Evolutionary conservation across 306 rosid species (phyloP), one percentile per base, ranked within the genome.

Genomic region (Prunus armeniaca): DNA sequence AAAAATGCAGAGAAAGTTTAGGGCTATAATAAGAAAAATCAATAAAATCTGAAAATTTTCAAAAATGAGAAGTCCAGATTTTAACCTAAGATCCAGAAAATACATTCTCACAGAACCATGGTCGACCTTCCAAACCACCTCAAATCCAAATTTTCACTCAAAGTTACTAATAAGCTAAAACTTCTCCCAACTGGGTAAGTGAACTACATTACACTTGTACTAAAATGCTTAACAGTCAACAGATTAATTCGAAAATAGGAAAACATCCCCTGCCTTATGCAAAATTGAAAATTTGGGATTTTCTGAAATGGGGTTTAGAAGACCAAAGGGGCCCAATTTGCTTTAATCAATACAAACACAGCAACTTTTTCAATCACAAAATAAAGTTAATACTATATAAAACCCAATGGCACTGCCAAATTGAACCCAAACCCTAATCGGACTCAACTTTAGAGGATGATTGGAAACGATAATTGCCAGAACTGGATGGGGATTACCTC

Each of bases 401-500:
- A 41, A 12, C 45, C 54, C 43, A 72, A 20, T 65, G 55, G 28
- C 47, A 54, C 2, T 30, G 34, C 9, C 46, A 50, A 64, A 34
- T 77, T 10, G 71, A 82, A 66, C 18, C 18, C 50, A 55, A 54
- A 19, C 27, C 61, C 28, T 20, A 50, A 58, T 38, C 14, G 22
- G 27, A 27, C 12, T 62, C n/a, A 15, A n/a, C 28, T 34, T 68
- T 5, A 46, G 18, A 32, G 43, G 62, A 6, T 38, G 67, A 71
- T 51, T 18, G 66, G 58, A 67, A 5, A 64, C 10, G 12, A 64
- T 30, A 3, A 50, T 6, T 41, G 17, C 12, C 46, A 22, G 52
- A 62, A 65, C n/a, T 17, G 73, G 52, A 65, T 51, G 66, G 19
- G 63, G 56, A 2, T 52, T 78, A 90, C 92, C 91, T 94, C 96